Percentiles rank a stretch among this genome's conserved stretches.
phyloP scores from a whole-genome alignment of 1,284 basidiomycete species.

The Trichosporon faecale region DNA sequence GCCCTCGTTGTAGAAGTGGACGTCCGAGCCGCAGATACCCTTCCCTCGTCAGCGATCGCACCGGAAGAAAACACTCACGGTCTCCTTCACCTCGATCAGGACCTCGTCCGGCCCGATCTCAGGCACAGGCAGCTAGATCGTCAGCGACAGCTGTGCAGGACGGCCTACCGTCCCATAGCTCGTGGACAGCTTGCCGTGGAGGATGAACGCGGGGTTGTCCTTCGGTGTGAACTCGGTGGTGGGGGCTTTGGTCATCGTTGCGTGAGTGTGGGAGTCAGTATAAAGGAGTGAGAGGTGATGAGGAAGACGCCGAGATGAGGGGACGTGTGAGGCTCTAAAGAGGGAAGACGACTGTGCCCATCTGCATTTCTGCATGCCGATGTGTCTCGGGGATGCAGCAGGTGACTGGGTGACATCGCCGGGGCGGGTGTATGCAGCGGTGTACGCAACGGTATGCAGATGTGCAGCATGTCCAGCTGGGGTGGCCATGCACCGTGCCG shows the following conservation, averaged over 20 bases:
- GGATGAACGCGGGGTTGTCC: conserved; percentile 48
- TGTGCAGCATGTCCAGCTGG: neutral
- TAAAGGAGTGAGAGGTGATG: neutral
- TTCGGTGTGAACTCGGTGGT: conserved; percentile 32
- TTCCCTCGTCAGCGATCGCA: neutral
- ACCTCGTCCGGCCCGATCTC: conserved; percentile 74
- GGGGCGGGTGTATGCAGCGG: conserved; percentile 6
- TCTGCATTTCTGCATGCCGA: neutral
- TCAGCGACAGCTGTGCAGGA: neutral
- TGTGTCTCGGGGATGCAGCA: neutral
- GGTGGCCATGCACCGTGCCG: conserved; percentile 1
- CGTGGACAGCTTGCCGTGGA: conserved; percentile 42
- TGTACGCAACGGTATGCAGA: neutral
- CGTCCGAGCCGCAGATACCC: conserved; percentile 56
- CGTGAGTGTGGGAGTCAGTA: neutral
- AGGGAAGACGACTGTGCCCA: neutral
- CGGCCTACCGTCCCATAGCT: conserved; percentile 37
- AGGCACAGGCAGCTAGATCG: conserved; percentile 66
- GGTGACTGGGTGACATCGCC: neutral
- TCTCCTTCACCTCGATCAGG: conserved; percentile 86
- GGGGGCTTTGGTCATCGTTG: conserved; percentile 13
- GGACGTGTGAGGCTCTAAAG: neutral
- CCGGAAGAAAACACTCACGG: conserved; percentile 56
- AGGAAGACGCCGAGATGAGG: neutral
- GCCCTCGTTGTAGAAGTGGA: conserved; percentile 53